phyloP scores from a whole-genome alignment of 2,329 filamentous ascomycete species.

The Aaosphaeria arxii region DNA sequence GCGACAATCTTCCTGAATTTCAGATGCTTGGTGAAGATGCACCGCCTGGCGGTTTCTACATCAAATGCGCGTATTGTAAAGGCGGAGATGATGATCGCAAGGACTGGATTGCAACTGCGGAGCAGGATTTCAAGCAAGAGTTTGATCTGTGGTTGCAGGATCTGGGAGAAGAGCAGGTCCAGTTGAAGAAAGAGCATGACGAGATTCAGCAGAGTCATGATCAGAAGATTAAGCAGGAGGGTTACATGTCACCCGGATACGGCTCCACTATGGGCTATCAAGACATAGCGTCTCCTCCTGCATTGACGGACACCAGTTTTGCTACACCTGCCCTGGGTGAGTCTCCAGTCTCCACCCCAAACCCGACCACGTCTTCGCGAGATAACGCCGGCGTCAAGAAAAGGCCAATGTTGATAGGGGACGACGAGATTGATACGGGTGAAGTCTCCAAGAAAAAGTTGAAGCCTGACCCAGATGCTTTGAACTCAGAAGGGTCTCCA shows the following conservation, averaged over 20 bases:
- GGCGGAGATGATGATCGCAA: constrained; percentile 12
- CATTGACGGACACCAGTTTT: constrained; percentile 24
- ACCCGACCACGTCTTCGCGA: neutral
- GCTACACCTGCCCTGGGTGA: constrained; percentile 17
- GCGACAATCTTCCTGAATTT: constrained; percentile 52
- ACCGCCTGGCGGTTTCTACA: constrained; percentile 48
- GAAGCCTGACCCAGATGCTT: neutral
- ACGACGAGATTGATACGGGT: neutral
- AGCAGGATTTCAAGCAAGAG: constrained; percentile 19
- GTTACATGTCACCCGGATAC: constrained; percentile 2
- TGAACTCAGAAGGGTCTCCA: neutral
- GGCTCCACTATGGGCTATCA: constrained; percentile 9
- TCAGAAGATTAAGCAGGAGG: neutral
- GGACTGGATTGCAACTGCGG: constrained; percentile 21
- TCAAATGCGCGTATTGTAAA: constrained; percentile 49
- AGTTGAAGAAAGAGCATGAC: neutral
- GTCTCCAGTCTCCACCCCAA: constrained; percentile 22
- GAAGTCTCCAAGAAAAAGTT: neutral
- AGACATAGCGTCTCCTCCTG: constrained; percentile 16
- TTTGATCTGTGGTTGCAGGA: constrained; percentile 14
- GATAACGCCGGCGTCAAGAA: neutral
- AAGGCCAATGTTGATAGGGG: neutral
- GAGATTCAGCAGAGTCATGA: neutral
- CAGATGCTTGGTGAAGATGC: constrained; percentile 48
- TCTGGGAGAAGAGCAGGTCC: neutral